Conservation (phyloP, 768 basidiomycete genomes). For the Russula sp. region DNA sequence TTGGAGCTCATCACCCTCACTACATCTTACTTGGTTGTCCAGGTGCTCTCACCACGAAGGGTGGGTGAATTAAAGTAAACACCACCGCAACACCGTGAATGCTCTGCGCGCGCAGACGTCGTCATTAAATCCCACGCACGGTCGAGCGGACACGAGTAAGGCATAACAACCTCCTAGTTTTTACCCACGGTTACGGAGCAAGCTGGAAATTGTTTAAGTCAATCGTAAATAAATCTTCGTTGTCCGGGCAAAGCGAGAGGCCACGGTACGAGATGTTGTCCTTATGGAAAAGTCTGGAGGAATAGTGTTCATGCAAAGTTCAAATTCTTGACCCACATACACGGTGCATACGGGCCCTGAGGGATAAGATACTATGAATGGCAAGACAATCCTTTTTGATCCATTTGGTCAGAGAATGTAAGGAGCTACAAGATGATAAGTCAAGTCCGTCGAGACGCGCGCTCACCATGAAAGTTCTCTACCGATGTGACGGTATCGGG, state of each 20-base stretch:
- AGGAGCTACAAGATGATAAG: neutral
- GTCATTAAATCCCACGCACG: too few relatives aligned
- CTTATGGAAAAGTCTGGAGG: neutral
- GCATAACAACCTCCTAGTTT: neutral
- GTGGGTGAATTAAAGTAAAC: neutral
- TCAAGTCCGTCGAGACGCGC: neutral
- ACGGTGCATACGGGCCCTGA: neutral
- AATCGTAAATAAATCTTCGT: neutral
- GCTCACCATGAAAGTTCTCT: neutral
- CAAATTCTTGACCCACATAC: neutral
- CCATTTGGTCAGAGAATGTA: neutral
- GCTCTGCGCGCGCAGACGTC: neutral
- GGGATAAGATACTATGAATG: neutral
- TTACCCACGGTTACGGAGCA: constrained; percentile 1
- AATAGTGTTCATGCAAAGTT: neutral
- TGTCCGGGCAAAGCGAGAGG: neutral
- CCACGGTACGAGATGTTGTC: neutral
- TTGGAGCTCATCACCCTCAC: neutral
- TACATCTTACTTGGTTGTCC: neutral
- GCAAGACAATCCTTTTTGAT: neutral
- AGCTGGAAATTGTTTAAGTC: neutral
- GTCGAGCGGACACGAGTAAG: neutral
- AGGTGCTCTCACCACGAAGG: neutral
- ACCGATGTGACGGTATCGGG: neutral
- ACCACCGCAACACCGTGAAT: neutral